Evolutionary conservation across 2,329 filamentous ascomycete genomes (phyloP).

Genomic region (Penicillium crustosum): DNA sequence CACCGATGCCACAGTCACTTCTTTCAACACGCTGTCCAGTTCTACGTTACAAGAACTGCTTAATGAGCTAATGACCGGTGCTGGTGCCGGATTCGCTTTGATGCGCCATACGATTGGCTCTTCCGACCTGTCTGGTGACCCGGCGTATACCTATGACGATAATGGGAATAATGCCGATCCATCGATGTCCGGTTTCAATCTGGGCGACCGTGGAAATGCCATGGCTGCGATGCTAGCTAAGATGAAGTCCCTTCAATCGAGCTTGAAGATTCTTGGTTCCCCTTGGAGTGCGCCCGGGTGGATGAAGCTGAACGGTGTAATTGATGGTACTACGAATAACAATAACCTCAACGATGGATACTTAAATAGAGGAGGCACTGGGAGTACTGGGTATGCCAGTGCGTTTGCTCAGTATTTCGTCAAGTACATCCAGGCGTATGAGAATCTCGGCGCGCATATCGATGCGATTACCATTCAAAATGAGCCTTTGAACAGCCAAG

Average conservation of each 20-base stretch:
- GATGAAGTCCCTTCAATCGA: slow-evolving; percentile 39
- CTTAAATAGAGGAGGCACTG: slow-evolving; percentile 24
- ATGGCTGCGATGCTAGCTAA: slow-evolving; percentile 40
- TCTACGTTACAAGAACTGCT: slow-evolving; percentile 33
- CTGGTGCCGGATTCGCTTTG: slow-evolving; percentile 39
- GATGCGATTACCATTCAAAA: slow-evolving; percentile 43
- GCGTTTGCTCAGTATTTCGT: slow-evolving; percentile 39
- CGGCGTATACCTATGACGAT: slow-evolving; percentile 42
- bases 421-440: slow-evolving; percentile 40
- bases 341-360: slow-evolving; percentile 38
- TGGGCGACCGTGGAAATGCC: slow-evolving; percentile 37
- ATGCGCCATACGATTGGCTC: slow-evolving; percentile 45
- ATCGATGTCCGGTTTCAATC: slow-evolving; percentile 31
- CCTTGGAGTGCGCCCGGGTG: slow-evolving; percentile 43
- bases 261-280: slow-evolving; percentile 38
- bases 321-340: slow-evolving; percentile 27
- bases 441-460: slow-evolving; percentile 32
- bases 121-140: slow-evolving; percentile 36
- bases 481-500: slow-evolving; percentile 41
- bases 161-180: slow-evolving; percentile 36
- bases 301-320: slow-evolving; percentile 43
- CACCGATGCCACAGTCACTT: slow-evolving; percentile 41
- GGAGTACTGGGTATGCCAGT: slow-evolving; percentile 34
- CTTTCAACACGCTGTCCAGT: slow-evolving; percentile 35
- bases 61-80: slow-evolving; percentile 35